Percentiles rank a stretch among this genome's conserved stretches.
Evolutionary conservation across 2,329 filamentous ascomycete species (phyloP).

Genomic region (Cytospora schulzeri): DNA sequence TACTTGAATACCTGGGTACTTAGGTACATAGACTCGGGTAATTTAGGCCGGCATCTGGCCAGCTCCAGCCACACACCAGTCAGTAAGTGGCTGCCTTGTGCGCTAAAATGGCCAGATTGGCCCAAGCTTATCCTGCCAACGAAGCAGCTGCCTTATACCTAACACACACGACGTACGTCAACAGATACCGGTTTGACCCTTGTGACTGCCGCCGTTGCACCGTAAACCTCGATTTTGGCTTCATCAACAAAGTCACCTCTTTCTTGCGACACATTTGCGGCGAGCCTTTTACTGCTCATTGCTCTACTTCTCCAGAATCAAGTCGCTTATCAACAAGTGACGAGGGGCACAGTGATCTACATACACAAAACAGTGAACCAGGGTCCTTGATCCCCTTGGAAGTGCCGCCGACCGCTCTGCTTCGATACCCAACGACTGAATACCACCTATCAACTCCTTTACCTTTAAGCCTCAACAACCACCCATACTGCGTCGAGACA

Average conservation of each 20-base stretch:
- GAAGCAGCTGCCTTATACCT: not conserved
- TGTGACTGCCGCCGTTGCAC: constrained; percentile 1
- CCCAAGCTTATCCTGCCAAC: constrained; percentile 1
- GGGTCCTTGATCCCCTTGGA: constrained; percentile 14
- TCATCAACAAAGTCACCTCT: not conserved
- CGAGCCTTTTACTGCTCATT: not conserved
- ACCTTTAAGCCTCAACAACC: constrained; percentile 10
- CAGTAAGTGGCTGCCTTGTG: not conserved
- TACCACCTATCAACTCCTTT: constrained; percentile 2
- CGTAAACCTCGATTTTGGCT: not conserved
- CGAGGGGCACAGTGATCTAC: constrained; percentile 11
- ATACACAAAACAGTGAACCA: not conserved
- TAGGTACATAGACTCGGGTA: not conserved
- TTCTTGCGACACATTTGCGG: not conserved
- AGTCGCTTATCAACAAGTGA: not conserved
- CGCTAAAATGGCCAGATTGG: not conserved
- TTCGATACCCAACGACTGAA: constrained; percentile 15
- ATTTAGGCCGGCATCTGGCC: not conserved
- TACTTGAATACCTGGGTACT: not conserved
- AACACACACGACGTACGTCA: not conserved
- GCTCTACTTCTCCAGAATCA: not conserved
- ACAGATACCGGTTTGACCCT: constrained; percentile 1
- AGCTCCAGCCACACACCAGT: not conserved
- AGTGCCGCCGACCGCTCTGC: constrained; percentile 18
- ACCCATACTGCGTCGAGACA: constrained; percentile 12